Conservation (phyloP, 148 eudicot species). For the Nepenthes gracilis region DNA sequence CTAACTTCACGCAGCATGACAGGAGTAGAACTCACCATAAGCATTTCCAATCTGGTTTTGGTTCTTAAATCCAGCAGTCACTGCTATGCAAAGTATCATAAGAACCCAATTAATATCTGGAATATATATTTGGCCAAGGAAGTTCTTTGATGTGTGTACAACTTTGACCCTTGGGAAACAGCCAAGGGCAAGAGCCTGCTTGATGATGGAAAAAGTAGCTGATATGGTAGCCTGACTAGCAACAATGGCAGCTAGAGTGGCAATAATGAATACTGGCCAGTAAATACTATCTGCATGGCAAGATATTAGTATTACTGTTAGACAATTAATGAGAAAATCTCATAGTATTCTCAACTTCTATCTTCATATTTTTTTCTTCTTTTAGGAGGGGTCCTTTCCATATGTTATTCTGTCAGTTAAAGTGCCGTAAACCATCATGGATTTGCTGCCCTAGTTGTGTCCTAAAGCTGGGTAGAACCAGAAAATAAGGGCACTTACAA, state of each 20-base stretch:
- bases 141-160: constrained; percentile 86
- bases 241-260: constrained; percentile 86
- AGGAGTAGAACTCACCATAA: constrained; percentile 48
- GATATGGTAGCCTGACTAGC: constrained; percentile 99
- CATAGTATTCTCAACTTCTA: no score
- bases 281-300: constrained; percentile 62
- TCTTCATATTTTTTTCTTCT: no score
- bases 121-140: constrained; percentile 70
- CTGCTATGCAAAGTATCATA: constrained; percentile 69
- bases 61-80: constrained; percentile 70
- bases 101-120: constrained; percentile 83
- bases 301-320: constrained; percentile 6
- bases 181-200: constrained; percentile 87
- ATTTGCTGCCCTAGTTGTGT: no score
- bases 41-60: constrained; percentile 82
- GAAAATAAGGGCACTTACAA: no score
- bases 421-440: no score
- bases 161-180: constrained; percentile 98
- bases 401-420: no score
- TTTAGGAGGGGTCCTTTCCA: no score
- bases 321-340: no score
- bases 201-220: constrained; percentile 92
- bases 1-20: background rate
- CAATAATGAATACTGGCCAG: constrained; percentile 88
- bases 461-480: no score